Percentiles rank a stretch among this genome's conserved stretches.
Conservation (phyloP, 495 filamentous ascomycete species). For the Podospora conica region DNA sequence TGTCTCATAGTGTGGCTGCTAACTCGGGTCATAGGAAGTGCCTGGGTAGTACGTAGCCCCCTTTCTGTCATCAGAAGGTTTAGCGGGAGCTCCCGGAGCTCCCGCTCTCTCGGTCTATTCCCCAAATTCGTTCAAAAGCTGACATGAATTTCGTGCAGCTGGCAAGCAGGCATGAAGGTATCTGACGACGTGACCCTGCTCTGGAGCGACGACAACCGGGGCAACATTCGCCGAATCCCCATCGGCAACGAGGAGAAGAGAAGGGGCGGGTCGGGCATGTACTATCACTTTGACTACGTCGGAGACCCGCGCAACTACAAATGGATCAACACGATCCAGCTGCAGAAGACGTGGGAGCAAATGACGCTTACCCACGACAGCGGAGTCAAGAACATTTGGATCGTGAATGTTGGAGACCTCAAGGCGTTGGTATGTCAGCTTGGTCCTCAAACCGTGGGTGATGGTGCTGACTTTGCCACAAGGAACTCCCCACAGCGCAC, state of each 20-base stretch:
- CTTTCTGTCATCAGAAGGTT: too few species aligned
- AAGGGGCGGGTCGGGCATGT: slow-evolving; percentile 55
- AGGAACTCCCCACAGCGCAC: slow-evolving; percentile 50
- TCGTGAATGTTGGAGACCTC: slow-evolving; percentile 62
- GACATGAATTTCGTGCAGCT: too few species aligned
- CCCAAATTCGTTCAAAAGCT: too few species aligned
- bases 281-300: slow-evolving; percentile 64
- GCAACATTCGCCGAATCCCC: slow-evolving; percentile 56
- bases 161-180: slow-evolving; percentile 53
- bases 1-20: neutral
- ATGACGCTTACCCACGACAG: slow-evolving; percentile 51
- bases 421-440: slow-evolving; percentile 44
- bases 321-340: slow-evolving; percentile 58
- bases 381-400: slow-evolving; percentile 55
- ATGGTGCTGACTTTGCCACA: neutral
- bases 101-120: too few species aligned
- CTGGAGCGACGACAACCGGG: slow-evolving; percentile 63
- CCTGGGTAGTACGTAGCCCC: too few species aligned
- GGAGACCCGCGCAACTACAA: slow-evolving; percentile 54
- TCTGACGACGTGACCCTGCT: slow-evolving; percentile 60
- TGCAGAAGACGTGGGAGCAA: slow-evolving; percentile 48
- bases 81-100: too few species aligned
- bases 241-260: slow-evolving; percentile 48
- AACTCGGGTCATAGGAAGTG: slow-evolving; percentile 35
- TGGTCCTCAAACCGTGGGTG: neutral